Base-by-base conservation (phyloP, 495 filamentous ascomycete species). In the Parathielavia hyrcaniae region DNA sequence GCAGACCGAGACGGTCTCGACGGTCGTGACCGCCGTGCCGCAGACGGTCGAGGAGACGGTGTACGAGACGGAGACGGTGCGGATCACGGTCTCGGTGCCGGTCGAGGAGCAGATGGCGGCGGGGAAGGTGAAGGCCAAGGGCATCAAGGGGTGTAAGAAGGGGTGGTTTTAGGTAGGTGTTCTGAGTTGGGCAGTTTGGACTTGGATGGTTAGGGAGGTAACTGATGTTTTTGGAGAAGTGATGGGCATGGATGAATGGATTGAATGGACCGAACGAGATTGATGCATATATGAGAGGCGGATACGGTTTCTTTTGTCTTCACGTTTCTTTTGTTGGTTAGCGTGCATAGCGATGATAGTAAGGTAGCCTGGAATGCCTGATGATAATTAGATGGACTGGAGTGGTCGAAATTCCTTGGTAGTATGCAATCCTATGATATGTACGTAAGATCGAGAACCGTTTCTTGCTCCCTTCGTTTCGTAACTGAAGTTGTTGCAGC, bases 51-150 rank as follows among this genome's bases (percentile, higher is more conserved):
- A 65, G 59, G 62, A 67, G 51, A 61, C 61, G n/a, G 64, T 65
- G n/a, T 65, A 60, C n/a, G 63, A 65, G 59, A 64, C 65, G 4
- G 65, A 68, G 56, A 69, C 67, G 1, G 53, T 69, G 5, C 41
- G 56, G 0, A 47, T 69, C 4, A 69, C 67, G 2, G 61, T 69
- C 1, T 61, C 64, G 8, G 55, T 67, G 34, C 60, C 65, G 14
- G 50, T 61, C 0, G 54, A 60, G 41, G 50, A 58, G 35, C 39
- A 48, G 41, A 22, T 26, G 7, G 3, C 17, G 20, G 19, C 17
- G 55, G 11, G 34, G 49, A 49, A 47, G 40, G 36, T 2, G 11
- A 50, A 55, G 57, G 45, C 20, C 10, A 48, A 48, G 50, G 44
- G 6, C 23, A 16, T 14, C 6, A 48, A 53, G 43, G 43, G 26